Percentiles rank a stretch among this genome's conserved stretches.
Conservation (phyloP, 1,139 yeast genomes). For the Diutina mesorugosa region DNA sequence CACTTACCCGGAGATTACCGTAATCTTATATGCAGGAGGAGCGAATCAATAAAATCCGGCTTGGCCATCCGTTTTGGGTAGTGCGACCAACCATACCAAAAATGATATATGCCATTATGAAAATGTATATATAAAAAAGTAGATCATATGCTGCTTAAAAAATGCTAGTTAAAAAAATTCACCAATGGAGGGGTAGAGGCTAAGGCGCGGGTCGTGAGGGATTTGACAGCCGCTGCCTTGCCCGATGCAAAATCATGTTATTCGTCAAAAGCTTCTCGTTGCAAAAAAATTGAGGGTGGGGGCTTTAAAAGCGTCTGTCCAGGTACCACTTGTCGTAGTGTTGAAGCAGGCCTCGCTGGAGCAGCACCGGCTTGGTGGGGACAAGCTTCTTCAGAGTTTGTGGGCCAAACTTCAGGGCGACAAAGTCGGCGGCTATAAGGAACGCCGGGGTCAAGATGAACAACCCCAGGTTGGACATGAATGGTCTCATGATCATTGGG, state of each 20-base stretch:
- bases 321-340: constrained; percentile 1
- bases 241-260: background rate
- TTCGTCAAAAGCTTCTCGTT: background rate
- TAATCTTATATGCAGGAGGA: background rate
- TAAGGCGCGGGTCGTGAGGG: background rate
- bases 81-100: background rate
- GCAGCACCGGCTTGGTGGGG: background rate
- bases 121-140: no score
- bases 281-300: background rate
- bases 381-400: background rate
- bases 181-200: background rate
- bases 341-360: background rate
- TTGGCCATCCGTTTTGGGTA: no score
- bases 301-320: background rate
- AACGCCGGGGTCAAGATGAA: constrained; percentile 2
- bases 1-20: background rate
- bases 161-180: background rate
- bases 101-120: background rate
- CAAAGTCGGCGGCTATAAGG: constrained; percentile 1
- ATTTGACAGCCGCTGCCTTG: background rate
- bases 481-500: background rate
- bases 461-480: constrained; percentile 2
- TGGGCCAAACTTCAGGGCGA: background rate
- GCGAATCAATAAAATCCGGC: background rate
- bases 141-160: background rate